Base-by-base conservation (phyloP, 2,329 filamentous ascomycete genomes). In the Allantophomopsis cytisporea region DNA sequence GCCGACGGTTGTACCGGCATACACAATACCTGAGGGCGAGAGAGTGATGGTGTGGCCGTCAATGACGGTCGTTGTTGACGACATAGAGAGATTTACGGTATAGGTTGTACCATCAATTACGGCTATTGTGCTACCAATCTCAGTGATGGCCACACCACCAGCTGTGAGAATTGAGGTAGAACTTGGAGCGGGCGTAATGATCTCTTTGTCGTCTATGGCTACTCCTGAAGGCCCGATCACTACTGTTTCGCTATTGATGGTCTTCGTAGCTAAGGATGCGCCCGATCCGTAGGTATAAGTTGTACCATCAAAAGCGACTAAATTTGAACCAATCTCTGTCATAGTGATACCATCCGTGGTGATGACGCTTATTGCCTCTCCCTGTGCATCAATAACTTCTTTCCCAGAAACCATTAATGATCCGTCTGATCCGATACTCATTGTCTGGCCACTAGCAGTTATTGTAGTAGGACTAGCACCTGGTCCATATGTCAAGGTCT, bases 211-310 rank as follows among this genome's bases (percentile, higher is more conserved):
- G 7, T 15, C 13, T 16, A 7, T 16, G 17, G 8, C 32, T 15
- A 73, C 57, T 17, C 70, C 71, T 3, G 51, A 50, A 0, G 69
- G 62, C 0, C 62, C 66, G 33, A 74, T 62, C 0, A 62, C 68
- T 23, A 76, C 53, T 1, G 60, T 67, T 51, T 72, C 59, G 2
- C 64, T 63, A 4, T 60, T 65, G 5, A 69, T 51, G 1, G 64
- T 55, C 1, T 62, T 66, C 0, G 63, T 71, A 11, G 11, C 17
- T 11, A 34, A 16, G 14, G 13, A n/a, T 18, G 32, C 14, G 4
- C 23, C 23, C 7, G 11, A 16, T 7, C 32, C 41, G 17, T 39
- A 30, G 8, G 48, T 53, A 36, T 44, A 54, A 8, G 49, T 53
- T 11, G 45, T 45, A 4, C 46, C 48, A 11, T 47, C 49, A n/a